Percentiles rank a stretch among this genome's conserved stretches.
Evolutionary conservation across 177 flowering plant species (phyloP).

Genomic region (Tripterygium wilfordii): DNA sequence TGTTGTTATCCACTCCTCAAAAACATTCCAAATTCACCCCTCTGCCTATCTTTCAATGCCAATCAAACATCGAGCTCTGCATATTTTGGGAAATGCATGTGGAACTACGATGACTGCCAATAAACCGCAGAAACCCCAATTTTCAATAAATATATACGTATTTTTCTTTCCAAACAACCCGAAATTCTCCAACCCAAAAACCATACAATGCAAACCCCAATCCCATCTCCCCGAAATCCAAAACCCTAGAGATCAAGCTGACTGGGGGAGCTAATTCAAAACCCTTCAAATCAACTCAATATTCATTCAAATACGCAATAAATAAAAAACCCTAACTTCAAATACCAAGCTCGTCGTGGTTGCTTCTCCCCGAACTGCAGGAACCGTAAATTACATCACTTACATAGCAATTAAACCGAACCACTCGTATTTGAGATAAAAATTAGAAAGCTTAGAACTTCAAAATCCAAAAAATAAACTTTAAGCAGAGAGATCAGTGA

Average conservation of each 20-base stretch:
- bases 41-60: conserved; percentile 8
- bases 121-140: conserved; percentile 9
- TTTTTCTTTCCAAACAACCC: too few relatives aligned
- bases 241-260: conserved; percentile 34
- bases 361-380: conserved; percentile 3
- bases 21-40: conserved; percentile 6
- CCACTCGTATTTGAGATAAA: background rate
- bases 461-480: conserved; percentile 16
- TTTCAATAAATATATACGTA: background rate
- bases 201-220: conserved; percentile 27
- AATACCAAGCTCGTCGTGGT: conserved; percentile 12
- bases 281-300: conserved; percentile 9
- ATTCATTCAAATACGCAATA: conserved; percentile 2
- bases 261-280: conserved; percentile 4
- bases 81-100: too few relatives aligned
- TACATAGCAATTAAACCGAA: conserved; percentile 21
- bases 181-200: too few relatives aligned
- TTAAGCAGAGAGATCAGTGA: conserved; percentile 16
- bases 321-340: conserved; percentile 29
- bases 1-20: conserved; percentile 10
- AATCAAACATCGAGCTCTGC: conserved; percentile 6
- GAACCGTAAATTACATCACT: conserved; percentile 12
- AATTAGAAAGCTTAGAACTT: conserved; percentile 12
- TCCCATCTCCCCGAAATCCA: conserved; percentile 18
- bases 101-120: too few relatives aligned